Evolutionary conservation across 2,329 filamentous ascomycete species (phyloP), one percentile per base, ranked within the genome.

Genomic region (Aureobasidium lini): DNA sequence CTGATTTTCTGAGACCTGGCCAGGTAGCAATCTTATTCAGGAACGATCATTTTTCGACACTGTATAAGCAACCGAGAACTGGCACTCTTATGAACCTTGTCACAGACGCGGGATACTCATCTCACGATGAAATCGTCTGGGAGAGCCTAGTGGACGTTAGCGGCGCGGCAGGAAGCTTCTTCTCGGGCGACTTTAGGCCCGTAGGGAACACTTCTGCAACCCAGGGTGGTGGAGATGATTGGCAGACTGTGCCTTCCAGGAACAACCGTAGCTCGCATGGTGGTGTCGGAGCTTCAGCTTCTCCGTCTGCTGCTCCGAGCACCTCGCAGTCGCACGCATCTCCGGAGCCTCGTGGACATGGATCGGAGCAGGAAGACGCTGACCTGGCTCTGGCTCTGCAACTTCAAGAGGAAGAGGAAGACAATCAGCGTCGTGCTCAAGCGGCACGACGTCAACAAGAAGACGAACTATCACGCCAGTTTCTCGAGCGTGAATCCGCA

Each of bases 31-130:
- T 99, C 52, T 75, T 99, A 1, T 99, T 99, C 76, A 84, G 94
- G 29, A 99, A 99, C 67, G 93, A 99, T 69, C 94, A 99, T 71
- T 99, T 99, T 69, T 91, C 90, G 43, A 97, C 93, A 0, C 73
- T 99, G 0, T 96, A 95, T 73, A 90, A 92, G 62, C 90, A 97
- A 66, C 90, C 93, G 0, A 77, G 85, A 46, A 90, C 86, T 0
- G 79, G 84, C 42, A 82, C 89, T 64, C 79, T 97, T 1, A 83
- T 93, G 63, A 90, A 89, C 0, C 77, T 99, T 3, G 91, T 99
- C 13, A 97, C 94, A 0, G 94, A 99, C 70, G 88, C 90, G 29
- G 94, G 94, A 0, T 99, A 95, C 68, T 86, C 88, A 10, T 83
- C 81, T 9, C 90, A 96, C 66, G 87, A 91, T 15, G 93, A 97